Evolutionary conservation across 2,329 filamentous ascomycete genomes (phyloP), one percentile per base, ranked within the genome.

Genomic region (Coleophoma crateriformis): DNA sequence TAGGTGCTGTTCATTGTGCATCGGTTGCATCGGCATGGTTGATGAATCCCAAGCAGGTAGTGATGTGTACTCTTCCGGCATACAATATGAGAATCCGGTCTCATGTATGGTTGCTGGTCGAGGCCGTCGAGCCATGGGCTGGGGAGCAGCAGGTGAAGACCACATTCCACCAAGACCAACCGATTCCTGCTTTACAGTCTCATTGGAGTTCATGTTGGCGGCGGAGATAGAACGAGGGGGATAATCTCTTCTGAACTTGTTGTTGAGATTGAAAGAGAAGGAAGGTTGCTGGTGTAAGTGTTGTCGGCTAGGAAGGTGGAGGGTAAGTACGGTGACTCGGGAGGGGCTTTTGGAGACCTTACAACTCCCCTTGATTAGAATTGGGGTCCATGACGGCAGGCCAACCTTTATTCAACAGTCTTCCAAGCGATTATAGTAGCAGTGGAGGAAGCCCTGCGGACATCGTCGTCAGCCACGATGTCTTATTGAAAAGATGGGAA

Each of bases 61-160:
- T 4, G 73, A 69, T 42, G 71, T 70, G 54, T 73, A 79, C 41
- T 78, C 73, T 53, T 80, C 78, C 34, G 71, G 71, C 54, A 79
- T 68, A 59, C 75, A 79, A 65, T 79, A 84, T 15, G 78, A 77
- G 61, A 83, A 82, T 46, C 75, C 77, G 38, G 64, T 62, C 61
- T 82, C 79, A 57, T 83, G 78, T 50, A 82, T 81, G 37, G 79
- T 81, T 40, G 76, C 76, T 48, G 80, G 79, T 37, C 78, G 73
- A 43, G 75, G 76, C 14, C 35, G 6, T 54, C 76, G 71, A 57
- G 72, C 64, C 51, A 72, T 67, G 44, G 54, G 53, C 35, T 57
- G 58, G 48, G 78, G 74, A 38, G 78, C 69, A 12, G 71, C 73
- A 8, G 79, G 76, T 45, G 78, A 77, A 50, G 78, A 76, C 78